Evolutionary conservation across 306 rosid species (phyloP), one percentile per base, ranked within the genome.

Genomic region (Begonia loranthoides): DNA sequence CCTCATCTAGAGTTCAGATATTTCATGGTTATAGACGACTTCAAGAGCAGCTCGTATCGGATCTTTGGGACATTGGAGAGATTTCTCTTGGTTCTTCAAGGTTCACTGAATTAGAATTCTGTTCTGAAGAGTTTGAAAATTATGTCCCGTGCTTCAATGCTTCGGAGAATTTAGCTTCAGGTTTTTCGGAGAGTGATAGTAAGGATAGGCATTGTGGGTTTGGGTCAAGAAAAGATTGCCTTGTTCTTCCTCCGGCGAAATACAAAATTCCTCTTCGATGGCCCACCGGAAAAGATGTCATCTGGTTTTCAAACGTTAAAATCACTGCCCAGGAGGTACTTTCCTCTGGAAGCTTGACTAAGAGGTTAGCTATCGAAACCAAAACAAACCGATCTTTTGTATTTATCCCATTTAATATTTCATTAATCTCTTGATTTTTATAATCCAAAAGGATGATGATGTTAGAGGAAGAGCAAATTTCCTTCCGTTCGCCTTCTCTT

Each of bases 181-280:
- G 36, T 28, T 69, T 76, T 59, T 55, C 85, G 54, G 76, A 70
- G 60, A 82, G 87, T 47, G 58, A 58, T 9, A 84, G 73, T 69
- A 71, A 68, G 64, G 89, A 72, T 36, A 75, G 96, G 66, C 72
- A 73, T 64, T 92, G 99, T 56, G 71, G 62, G 54, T 71, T 43
- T 15, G 82, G 79, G 61, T 70, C 55, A 51, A 73, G 63, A 73
- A 78, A 69, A 67, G 70, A 64, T 66, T 92, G 99, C 64, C 71
- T 92, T 51, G 76, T 75, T 53, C 89, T 83, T 57, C 80, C 99
- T 13, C 96, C 99, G 40, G 60, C 58, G 46, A 83, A 81, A 62
- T 92, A 92, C 74, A 92, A 75, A 73, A 83, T 92, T 76, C 99
- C 99, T 67, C 94, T 92, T 52, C 74, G 79, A 73, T 92, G 99